phyloP scores from a whole-genome alignment of 164 flowering plant genomes.

The Nymphaea colorata region DNA sequence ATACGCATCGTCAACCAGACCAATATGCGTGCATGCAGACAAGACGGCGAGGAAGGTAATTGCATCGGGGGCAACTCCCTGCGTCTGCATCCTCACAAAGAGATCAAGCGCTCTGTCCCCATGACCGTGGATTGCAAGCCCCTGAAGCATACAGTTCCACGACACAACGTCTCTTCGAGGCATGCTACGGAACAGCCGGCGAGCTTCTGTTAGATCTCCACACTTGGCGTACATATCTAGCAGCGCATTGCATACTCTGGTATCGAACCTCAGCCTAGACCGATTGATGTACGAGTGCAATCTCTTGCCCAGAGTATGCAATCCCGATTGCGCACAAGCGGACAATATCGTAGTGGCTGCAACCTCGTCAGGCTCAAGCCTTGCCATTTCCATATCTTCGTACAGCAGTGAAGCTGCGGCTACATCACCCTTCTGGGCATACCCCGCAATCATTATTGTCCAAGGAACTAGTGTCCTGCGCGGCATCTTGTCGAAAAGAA shows the following conservation, averaged over 20 bases:
- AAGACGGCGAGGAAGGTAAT: slow-evolving; percentile 18
- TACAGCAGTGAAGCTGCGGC: slow-evolving; percentile 48
- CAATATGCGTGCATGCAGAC: slow-evolving; percentile 15
- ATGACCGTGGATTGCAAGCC: slow-evolving; percentile 64
- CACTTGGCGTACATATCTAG: slow-evolving; percentile 86
- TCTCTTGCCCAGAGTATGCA: slow-evolving; percentile 50
- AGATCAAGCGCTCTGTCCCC: slow-evolving; percentile 31
- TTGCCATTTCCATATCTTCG: slow-evolving; percentile 37
- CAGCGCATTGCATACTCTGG: slow-evolving; percentile 47
- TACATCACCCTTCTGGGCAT: slow-evolving; percentile 56
- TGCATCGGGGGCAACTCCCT: slow-evolving; percentile 24
- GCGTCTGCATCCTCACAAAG: slow-evolving; percentile 34
- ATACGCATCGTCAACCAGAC: slow-evolving; percentile 14
- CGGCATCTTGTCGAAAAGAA: slow-evolving; percentile 44
- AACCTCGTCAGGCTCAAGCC: slow-evolving; percentile 41
- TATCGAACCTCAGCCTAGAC: slow-evolving; percentile 19
- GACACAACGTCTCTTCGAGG: slow-evolving; percentile 46
- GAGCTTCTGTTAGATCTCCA: slow-evolving; percentile 45
- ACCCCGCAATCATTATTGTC: slow-evolving; percentile 71
- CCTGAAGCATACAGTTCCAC: slow-evolving; percentile 75
- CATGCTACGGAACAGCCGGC: slow-evolving; percentile 32
- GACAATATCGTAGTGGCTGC: slow-evolving; percentile 49
- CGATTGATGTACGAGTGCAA: slow-evolving; percentile 41
- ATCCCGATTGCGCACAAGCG: slow-evolving; percentile 73
- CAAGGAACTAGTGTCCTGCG: slow-evolving; percentile 23